Percentiles rank a stretch among this genome's conserved stretches.
Evolutionary conservation across 805 yeast genomes (phyloP).

Genomic region (Kluyveromyces lactis): DNA sequence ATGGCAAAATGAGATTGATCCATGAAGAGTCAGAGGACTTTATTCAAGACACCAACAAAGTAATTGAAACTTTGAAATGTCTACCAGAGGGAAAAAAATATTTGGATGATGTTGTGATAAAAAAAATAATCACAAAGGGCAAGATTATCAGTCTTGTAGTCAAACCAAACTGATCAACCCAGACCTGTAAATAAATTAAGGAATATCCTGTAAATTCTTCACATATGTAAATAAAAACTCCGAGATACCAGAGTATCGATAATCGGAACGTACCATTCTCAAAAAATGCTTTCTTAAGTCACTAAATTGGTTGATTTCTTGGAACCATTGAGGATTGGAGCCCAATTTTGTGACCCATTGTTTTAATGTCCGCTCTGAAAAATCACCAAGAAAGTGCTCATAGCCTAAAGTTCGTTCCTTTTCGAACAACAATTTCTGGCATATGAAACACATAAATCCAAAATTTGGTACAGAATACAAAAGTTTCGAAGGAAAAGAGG

Average conservation of each 20-base stretch:
- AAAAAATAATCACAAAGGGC: slow-evolving; percentile 48
- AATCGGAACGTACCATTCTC: slow-evolving; percentile 18
- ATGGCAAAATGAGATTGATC: slow-evolving; percentile 59
- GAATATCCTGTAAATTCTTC: slow-evolving; percentile 34
- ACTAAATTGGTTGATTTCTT: not conserved
- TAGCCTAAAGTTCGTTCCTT: not conserved
- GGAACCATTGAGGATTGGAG: not conserved
- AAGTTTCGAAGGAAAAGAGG: not conserved
- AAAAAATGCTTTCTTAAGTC: slow-evolving; percentile 2
- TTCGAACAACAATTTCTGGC: not conserved
- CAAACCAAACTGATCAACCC: slow-evolving; percentile 4
- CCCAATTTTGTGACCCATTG: slow-evolving; percentile 7
- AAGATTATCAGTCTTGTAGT: slow-evolving; percentile 39
- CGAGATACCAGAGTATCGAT: slow-evolving; percentile 40
- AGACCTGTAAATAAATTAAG: slow-evolving; percentile 3
- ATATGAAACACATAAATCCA: not conserved
- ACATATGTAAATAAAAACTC: slow-evolving; percentile 46
- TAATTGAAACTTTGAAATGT: slow-evolving; percentile 31
- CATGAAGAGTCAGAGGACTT: slow-evolving; percentile 33
- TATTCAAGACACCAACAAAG: slow-evolving; percentile 26
- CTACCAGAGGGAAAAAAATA: slow-evolving; percentile 35
- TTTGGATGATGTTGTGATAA: slow-evolving; percentile 34
- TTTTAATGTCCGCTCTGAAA: slow-evolving; percentile 19
- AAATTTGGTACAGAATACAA: slow-evolving; percentile 2
- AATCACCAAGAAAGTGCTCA: slow-evolving; percentile 4